phyloP scores from a whole-genome alignment of 345 rosid species.

The Salix arbutifolia region DNA sequence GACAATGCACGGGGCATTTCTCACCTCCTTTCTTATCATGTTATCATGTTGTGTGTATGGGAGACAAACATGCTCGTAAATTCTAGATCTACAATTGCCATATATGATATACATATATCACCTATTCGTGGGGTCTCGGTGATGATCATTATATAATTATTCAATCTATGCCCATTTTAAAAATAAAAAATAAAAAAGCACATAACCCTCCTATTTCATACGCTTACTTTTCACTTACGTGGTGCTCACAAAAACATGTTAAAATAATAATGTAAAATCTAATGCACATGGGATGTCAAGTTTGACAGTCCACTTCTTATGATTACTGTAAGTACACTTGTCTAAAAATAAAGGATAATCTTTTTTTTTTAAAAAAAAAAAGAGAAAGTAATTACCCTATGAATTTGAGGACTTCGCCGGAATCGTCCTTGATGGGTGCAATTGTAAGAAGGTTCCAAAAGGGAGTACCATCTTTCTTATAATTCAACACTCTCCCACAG shows the following conservation, averaged over 20 bases:
- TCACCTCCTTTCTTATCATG: not conserved
- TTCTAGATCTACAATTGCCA: not conserved
- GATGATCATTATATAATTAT: too few species aligned
- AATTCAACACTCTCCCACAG: constrained; percentile 89
- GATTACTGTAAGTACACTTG: too few species aligned
- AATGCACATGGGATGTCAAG: too few species aligned
- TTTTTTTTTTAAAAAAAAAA: not conserved
- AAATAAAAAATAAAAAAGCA: too few species aligned
- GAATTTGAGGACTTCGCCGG: constrained; percentile 77
- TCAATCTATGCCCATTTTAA: too few species aligned
- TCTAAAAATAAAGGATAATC: not conserved
- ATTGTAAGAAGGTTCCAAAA: constrained; percentile 98
- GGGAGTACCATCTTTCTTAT: constrained; percentile 85
- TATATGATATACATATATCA: too few species aligned
- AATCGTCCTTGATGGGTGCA: constrained; percentile 85
- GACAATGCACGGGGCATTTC: not conserved
- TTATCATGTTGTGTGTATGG: constrained; percentile 1
- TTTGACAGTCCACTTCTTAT: too few species aligned
- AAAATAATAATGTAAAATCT: too few species aligned
- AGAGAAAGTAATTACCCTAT: constrained; percentile 63
- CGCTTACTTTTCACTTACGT: not conserved
- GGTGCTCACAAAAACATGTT: not conserved
- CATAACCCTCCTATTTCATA: too few species aligned
- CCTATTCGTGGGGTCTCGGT: too few species aligned
- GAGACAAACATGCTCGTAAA: not conserved